Evolutionary conservation across 2,329 filamentous ascomycete species (phyloP), one percentile per base, ranked within the genome.

Genomic region (Thielaviopsis populi): DNA sequence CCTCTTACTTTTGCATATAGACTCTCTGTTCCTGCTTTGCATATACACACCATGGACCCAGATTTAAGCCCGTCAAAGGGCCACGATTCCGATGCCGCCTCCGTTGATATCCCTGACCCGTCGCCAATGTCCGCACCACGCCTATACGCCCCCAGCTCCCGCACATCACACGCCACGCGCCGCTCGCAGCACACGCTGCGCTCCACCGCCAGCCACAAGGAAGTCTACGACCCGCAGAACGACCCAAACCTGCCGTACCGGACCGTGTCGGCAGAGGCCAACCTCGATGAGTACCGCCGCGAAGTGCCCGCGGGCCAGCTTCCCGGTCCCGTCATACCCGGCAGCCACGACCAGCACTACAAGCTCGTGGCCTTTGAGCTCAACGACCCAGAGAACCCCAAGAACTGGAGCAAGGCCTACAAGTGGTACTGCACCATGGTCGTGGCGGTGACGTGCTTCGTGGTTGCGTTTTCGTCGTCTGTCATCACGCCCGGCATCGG

Each of bases 391-490:
- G 87, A 85, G 68, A 92, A 92, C 70, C 89, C 89, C 0, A 92
- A 92, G 78, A 94, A 92, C 73, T 94, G 88, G 88, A 83, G 80
- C 64, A 90, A 89, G 73, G 76, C 75, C 0, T 86, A 77, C 73
- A 94, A 91, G 74, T 92, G 89, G 88, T 89, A 86, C 70, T 86
- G 83, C 70, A 96, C 90, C 27, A 90, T 95, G 86, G 83, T 89
- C 17, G 89, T 95, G 0, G 87, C 90, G 1, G 67, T 82, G 24
- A 88, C 86, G 1, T 89, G 86, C 70, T 89, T 90, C 70, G 84
- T 88, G 48, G 86, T 89, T 54, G 85, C 86, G 0, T 83, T 89
- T 65, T 77, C 79, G 27, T 89, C 85, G 59, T 83, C 84, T 61
- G 85, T 95, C 68, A 85, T 95, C 71, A 95, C 90, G 0, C 83